phyloP scores from a whole-genome alignment of 495 filamentous ascomycete species.

The Tuber microsphaerosporum region DNA sequence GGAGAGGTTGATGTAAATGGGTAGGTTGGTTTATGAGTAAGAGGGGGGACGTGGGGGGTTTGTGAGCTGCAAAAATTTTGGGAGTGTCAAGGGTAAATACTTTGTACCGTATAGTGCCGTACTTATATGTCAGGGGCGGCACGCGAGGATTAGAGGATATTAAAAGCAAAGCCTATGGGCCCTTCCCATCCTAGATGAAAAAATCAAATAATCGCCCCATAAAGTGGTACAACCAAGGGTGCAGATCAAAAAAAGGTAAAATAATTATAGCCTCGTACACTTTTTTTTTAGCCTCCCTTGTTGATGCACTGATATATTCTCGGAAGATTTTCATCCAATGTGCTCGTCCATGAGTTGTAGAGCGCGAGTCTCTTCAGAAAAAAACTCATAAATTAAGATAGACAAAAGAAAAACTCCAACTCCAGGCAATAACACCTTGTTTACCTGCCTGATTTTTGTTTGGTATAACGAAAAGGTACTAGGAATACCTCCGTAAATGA shows the following conservation, averaged over 20 bases:
- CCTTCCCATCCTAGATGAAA: background rate
- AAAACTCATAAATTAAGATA: background rate
- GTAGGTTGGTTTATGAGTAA: background rate
- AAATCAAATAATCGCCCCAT: background rate
- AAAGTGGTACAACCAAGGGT: background rate
- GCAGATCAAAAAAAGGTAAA: background rate
- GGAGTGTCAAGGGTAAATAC: background rate
- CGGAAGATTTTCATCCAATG: background rate
- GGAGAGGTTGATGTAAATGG: too few species aligned
- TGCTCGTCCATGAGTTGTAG: background rate
- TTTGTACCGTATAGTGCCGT: background rate
- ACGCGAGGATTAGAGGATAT: background rate
- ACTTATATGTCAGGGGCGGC: background rate
- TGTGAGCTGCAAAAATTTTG: background rate
- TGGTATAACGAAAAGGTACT: background rate
- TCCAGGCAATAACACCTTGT: background rate
- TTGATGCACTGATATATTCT: background rate
- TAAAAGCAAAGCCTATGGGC: background rate
- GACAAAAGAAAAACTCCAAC: background rate
- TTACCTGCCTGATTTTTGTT: background rate
- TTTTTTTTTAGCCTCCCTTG: background rate
- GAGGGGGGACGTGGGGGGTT: background rate
- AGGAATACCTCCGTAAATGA: background rate
- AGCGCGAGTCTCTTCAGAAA: background rate
- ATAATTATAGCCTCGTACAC: background rate